Evolutionary conservation across 73 alveolate species (phyloP), one percentile per base, ranked within the genome.

Genomic region (Paramecium tetraurelia): DNA sequence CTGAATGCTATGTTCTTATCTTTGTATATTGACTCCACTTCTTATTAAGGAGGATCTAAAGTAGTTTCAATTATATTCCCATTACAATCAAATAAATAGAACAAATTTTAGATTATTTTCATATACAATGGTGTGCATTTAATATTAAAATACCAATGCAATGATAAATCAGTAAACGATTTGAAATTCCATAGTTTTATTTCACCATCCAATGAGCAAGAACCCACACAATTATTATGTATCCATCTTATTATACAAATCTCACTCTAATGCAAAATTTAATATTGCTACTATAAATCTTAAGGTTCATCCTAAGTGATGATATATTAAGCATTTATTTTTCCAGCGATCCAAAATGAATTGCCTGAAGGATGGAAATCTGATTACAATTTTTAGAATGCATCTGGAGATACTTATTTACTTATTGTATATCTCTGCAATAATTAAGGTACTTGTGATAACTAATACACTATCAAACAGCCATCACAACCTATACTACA

Each of bases 401-500:
- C 31, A 80, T 80, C 90, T 44, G 90, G 90, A 24, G 90, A 80
- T 21, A 41, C 9, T 24, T 21, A 46, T 80, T 80, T 80, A 5
- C 63, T 31, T 20, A 80, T 24, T 10, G 70, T 22, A 10, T 80
- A 80, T 40, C 57, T 40, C 38, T 27, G 5, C 70, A 80, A 46
- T 46, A 80, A 43, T 80, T 80, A 10, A 20, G 90, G 90, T 20
- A 63, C 22, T 41, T 80, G 14, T n/a, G 76, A 80, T 35, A 80
- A 20, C 27, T 80, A 29, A 46, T 80, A 80, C 0, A 80, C 16
- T 21, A 44, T 80, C 5, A 80, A 35, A 43, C 43, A 80, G 24
- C 90, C 90, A 46, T 80, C 90, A 43, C 90, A 80, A 31, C 90
- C 90, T 11, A 48, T 48, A 20, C 75, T 38, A 11, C 76, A 59